Conservation (phyloP, 768 basidiomycete species). For the Pleurotus cornucopiae region DNA sequence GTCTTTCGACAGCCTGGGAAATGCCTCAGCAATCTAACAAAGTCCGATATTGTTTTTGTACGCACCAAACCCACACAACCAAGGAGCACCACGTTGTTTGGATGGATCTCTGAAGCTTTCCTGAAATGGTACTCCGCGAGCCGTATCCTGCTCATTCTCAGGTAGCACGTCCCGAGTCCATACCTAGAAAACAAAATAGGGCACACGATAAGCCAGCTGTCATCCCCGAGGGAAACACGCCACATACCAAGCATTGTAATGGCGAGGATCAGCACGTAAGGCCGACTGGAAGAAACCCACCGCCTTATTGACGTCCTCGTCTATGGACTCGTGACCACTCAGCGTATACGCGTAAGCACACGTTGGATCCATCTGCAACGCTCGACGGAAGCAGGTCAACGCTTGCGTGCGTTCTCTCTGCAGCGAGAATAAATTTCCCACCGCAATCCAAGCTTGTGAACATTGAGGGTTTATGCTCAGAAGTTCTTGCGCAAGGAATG, state of each 20-base stretch:
- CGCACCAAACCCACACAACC: slow-evolving; percentile 96
- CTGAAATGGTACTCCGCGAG: slow-evolving; percentile 97
- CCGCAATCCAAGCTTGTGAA: slow-evolving; percentile 91
- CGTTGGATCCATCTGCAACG: slow-evolving; percentile 80
- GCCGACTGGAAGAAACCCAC: slow-evolving; percentile 90
- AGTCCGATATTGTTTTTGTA: slow-evolving; percentile 18
- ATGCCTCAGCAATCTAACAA: slow-evolving; percentile 17
- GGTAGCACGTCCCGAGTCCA: slow-evolving; percentile 95
- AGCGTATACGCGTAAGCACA: slow-evolving; percentile 96
- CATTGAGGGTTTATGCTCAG: slow-evolving; percentile 80
- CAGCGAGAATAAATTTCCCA: slow-evolving; percentile 93
- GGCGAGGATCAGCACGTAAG: slow-evolving; percentile 84
- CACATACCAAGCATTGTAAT: slow-evolving; percentile 96
- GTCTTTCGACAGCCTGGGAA: slow-evolving; percentile 81
- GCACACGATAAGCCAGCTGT: slow-evolving; percentile 20
- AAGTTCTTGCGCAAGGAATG: slow-evolving; percentile 90
- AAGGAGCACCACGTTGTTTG: slow-evolving; percentile 90
- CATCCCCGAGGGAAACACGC: slow-evolving; percentile 16
- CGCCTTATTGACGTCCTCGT: slow-evolving; percentile 92
- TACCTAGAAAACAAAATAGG: slow-evolving; percentile 63
- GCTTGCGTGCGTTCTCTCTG: slow-evolving; percentile 94
- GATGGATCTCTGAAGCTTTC: slow-evolving; percentile 88
- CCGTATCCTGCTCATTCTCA: slow-evolving; percentile 88
- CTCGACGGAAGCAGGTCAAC: slow-evolving; percentile 89
- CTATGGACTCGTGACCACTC: slow-evolving; percentile 94